Conservation (phyloP, 2,329 filamentous ascomycete genomes). For the Alternaria alternata region DNA sequence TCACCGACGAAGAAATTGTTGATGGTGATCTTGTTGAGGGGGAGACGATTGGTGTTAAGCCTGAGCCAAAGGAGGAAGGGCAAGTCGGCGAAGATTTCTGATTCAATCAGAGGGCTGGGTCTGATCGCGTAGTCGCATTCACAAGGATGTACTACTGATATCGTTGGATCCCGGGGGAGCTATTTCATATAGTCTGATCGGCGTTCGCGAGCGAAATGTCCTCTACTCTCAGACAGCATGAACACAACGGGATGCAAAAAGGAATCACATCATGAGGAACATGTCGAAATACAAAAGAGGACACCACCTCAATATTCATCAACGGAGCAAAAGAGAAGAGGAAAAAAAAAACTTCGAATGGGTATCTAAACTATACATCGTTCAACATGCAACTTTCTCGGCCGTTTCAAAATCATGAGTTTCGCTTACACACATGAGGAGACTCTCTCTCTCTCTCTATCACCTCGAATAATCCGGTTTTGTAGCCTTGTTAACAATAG, state of each 20-base stretch:
- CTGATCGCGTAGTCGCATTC: not conserved
- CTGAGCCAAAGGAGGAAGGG: conserved; percentile 2
- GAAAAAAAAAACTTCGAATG: conserved; percentile 19
- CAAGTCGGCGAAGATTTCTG: not conserved
- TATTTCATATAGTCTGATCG: not conserved
- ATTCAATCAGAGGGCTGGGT: not conserved
- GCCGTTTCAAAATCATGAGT: not conserved
- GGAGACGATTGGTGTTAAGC: conserved; percentile 6
- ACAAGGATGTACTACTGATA: not conserved
- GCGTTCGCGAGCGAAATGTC: not conserved
- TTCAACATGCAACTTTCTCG: not conserved
- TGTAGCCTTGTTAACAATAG: conserved; percentile 81
- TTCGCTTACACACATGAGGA: not conserved
- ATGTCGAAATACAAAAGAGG: too few relatives aligned
- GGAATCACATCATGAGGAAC: too few relatives aligned
- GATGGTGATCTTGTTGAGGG: not conserved
- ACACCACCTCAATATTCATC: too few relatives aligned
- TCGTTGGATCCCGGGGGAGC: not conserved
- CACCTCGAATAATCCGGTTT: conserved; percentile 72
- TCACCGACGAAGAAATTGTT: conserved; percentile 1
- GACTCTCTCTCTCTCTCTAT: not conserved
- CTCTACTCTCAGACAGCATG: not conserved
- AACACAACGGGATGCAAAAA: not conserved
- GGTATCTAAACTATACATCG: conserved; percentile 25
- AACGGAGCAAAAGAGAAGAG: not conserved